These are phyloP conservation scores for Saccharata proteae DNA, from an alignment of 2,329 filamentous ascomycete species.

Conservation along the genomic window DNA sequence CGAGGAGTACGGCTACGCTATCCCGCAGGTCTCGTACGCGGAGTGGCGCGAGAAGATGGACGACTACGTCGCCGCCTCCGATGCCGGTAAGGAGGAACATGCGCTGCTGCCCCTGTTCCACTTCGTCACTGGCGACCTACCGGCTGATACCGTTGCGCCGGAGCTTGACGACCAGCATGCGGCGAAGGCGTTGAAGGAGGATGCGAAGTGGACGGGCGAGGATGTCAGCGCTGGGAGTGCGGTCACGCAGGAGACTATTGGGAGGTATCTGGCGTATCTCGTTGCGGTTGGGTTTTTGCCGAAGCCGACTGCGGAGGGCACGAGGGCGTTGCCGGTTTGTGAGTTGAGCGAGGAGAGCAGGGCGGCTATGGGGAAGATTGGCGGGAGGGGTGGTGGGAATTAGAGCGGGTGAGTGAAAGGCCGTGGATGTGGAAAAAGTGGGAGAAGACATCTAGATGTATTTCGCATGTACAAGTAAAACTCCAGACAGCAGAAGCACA, in stretches of 20 bases:
- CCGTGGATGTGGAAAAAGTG: too few species aligned
- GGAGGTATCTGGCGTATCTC: slow-evolving; percentile 52
- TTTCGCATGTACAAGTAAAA: too few species aligned
- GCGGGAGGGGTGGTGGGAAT: slow-evolving; percentile 39
- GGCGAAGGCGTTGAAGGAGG: slow-evolving; percentile 48
- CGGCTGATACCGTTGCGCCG: slow-evolving; percentile 55
- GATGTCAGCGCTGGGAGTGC: slow-evolving; percentile 45
- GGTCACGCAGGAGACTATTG: slow-evolving; percentile 49
- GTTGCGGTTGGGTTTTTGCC: slow-evolving; percentile 51
- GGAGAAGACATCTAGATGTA: too few species aligned
- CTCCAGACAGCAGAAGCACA: too few species aligned
- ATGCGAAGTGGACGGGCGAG: slow-evolving; percentile 46
- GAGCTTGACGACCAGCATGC: slow-evolving; percentile 66
- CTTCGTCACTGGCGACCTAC: slow-evolving; percentile 60
- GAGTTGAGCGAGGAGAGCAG: slow-evolving; percentile 35
- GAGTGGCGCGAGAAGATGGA: slow-evolving; percentile 58
- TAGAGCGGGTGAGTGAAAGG: too few species aligned
- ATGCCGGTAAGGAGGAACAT: slow-evolving; percentile 50
- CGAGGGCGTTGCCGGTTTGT: slow-evolving; percentile 31
- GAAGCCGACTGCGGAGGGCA: slow-evolving; percentile 24
- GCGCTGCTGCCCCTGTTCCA: slow-evolving; percentile 61
- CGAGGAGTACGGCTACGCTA: slow-evolving; percentile 59
- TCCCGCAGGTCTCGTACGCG: slow-evolving; percentile 54
- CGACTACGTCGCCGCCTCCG: slow-evolving; percentile 49
- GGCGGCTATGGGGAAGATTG: slow-evolving; percentile 39